phyloP scores from a whole-genome alignment of 2,329 filamentous ascomycete species.

The Acephala macrosclerotiorum region DNA sequence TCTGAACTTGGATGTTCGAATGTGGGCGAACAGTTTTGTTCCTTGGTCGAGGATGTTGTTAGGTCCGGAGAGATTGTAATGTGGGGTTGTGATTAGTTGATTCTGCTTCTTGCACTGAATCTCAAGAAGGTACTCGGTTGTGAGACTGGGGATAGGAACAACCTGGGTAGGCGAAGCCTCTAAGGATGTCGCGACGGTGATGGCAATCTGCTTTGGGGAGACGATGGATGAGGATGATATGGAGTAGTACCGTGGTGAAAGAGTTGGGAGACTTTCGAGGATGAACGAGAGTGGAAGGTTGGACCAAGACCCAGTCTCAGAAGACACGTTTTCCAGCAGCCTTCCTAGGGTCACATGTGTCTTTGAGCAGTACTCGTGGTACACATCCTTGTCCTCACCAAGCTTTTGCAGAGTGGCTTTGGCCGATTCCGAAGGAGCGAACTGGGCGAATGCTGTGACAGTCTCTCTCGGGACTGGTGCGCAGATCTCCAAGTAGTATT shows the following conservation, averaged over 20 bases:
- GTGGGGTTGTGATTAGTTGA: background rate
- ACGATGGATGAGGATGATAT: constrained; percentile 63
- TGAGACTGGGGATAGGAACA: constrained; percentile 45
- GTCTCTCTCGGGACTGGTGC: constrained; percentile 50
- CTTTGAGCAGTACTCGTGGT: constrained; percentile 17
- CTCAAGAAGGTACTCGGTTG: constrained; percentile 49
- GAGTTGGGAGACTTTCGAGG: constrained; percentile 61
- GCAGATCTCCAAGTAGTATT: constrained; percentile 56
- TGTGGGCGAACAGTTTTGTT: constrained; percentile 46
- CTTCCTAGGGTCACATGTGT: constrained; percentile 29
- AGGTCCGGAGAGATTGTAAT: constrained; percentile 31
- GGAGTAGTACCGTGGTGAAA: constrained; percentile 67
- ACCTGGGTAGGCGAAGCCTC: constrained; percentile 37
- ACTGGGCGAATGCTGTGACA: constrained; percentile 47
- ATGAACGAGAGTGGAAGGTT: constrained; percentile 60
- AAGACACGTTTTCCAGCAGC: constrained; percentile 20
- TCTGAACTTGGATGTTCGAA: constrained; percentile 54
- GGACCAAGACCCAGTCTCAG: constrained; percentile 39
- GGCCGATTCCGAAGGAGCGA: constrained; percentile 46
- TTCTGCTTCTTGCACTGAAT: constrained; percentile 24
- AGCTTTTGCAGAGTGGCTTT: constrained; percentile 22
- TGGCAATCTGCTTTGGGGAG: constrained; percentile 50
- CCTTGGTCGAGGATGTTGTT: constrained; percentile 34
- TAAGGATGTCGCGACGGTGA: constrained; percentile 49
- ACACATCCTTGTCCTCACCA: constrained; percentile 23